These are phyloP conservation scores for Nymphaea colorata DNA, from an alignment of 164 flowering plant species.

Conservation along the genomic window DNA sequence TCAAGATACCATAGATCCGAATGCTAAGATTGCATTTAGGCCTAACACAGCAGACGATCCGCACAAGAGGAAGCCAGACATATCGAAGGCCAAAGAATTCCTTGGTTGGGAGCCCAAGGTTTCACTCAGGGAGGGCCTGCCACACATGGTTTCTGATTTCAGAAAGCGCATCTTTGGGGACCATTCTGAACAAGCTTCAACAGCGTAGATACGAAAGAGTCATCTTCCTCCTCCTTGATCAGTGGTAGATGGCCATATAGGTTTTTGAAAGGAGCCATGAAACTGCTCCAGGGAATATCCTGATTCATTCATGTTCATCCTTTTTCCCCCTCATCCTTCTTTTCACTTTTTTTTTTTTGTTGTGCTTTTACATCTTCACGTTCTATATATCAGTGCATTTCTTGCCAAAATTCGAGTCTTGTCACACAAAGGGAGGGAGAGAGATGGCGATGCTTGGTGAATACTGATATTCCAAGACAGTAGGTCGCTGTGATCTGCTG, in stretches of 20 bases:
- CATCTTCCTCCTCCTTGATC: conserved; percentile 1
- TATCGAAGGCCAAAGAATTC: conserved; percentile 67
- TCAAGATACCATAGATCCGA: conserved; percentile 82
- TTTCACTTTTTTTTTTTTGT: too few species aligned
- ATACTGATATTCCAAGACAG: too few species aligned
- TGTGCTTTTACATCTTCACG: too few species aligned
- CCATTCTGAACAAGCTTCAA: conserved; percentile 31
- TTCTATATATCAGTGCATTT: too few species aligned
- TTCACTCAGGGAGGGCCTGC: conserved; percentile 80
- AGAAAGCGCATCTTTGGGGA: conserved; percentile 80
- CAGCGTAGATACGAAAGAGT: conserved; percentile 1
- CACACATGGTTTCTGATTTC: conserved; percentile 86
- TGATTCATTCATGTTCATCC: neutral
- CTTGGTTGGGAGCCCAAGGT: conserved; percentile 90
- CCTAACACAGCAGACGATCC: conserved; percentile 96
- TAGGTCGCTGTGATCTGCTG: too few species aligned
- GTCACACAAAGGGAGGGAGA: too few species aligned
- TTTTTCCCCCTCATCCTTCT: neutral
- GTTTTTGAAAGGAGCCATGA: neutral
- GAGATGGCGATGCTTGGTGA: too few species aligned
- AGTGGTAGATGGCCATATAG: neutral
- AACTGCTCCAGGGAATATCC: neutral
- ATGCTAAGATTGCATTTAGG: conserved; percentile 72
- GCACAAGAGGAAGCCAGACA: conserved; percentile 97
- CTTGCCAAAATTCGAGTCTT: too few species aligned